phyloP scores from a whole-genome alignment of 371 early-diverging fungal species.

The Mortierella sp. region DNA sequence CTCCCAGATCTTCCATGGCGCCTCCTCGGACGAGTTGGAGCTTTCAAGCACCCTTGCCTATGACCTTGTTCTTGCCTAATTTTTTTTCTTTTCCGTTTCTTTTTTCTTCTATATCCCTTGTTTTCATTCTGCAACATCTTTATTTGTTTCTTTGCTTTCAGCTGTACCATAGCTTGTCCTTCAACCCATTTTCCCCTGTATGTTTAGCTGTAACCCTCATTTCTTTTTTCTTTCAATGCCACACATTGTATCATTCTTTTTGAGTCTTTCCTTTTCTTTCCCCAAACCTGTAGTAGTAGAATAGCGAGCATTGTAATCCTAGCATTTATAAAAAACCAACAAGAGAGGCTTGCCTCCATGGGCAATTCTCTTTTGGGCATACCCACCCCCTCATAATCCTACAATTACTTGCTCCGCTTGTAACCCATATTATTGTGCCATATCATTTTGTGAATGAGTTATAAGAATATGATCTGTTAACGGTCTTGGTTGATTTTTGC shows the following conservation, averaged over 20 bases:
- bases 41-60: conserved; percentile 33
- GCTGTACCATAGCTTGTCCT: conserved; percentile 15
- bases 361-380: not conserved
- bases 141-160: not conserved
- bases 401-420: not conserved
- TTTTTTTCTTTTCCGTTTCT: not conserved
- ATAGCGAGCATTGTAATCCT: conserved; percentile 16
- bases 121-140: not conserved
- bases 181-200: conserved; percentile 1
- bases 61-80: conserved; percentile 26
- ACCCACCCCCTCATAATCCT: not conserved
- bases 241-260: conserved; percentile 12
- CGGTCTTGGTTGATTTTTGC: too few relatives aligned
- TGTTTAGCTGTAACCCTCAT: not conserved
- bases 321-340: not conserved
- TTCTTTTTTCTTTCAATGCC: conserved; percentile 6
- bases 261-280: not conserved
- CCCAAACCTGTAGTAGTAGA: conserved; percentile 12
- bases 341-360: not conserved
- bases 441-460: not conserved
- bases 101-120: not conserved
- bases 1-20: conserved; percentile 47
- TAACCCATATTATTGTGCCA: not conserved
- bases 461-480: too few relatives aligned
- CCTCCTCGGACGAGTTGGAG: conserved; percentile 28